A percentile compares a stretch with the other conserved stretches of the same genome.
phyloP scores from a whole-genome alignment of 345 rosid species.

The Lepidium sativum region DNA sequence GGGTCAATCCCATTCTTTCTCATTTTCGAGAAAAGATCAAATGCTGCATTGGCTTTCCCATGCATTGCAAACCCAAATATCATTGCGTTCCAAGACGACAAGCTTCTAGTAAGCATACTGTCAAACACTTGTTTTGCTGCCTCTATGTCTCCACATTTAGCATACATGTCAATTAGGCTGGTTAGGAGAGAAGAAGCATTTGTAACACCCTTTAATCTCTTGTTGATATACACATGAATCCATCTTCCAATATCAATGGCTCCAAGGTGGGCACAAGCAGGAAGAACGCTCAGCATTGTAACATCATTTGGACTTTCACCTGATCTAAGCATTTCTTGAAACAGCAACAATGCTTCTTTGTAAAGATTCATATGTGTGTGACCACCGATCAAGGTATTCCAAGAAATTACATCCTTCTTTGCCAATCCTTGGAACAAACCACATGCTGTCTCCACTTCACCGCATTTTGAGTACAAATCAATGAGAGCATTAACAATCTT shows the following conservation, averaged over 20 bases:
- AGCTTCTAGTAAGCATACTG: slow-evolving; percentile 29
- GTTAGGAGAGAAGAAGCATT: slow-evolving; percentile 35
- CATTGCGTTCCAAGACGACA: slow-evolving; percentile 65
- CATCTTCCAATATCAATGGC: slow-evolving; percentile 59
- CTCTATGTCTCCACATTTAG: slow-evolving; percentile 50
- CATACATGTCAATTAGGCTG: slow-evolving; percentile 58
- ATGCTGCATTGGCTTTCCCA: slow-evolving; percentile 42
- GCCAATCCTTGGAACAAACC: slow-evolving; percentile 35
- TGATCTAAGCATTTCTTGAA: slow-evolving; percentile 42
- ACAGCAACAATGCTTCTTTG: slow-evolving; percentile 47
- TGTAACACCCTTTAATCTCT: slow-evolving; percentile 23
- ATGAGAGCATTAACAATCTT: slow-evolving; percentile 49
- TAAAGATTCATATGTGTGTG: slow-evolving; percentile 34
- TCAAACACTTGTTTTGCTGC: slow-evolving; percentile 43
- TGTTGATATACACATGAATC: slow-evolving; percentile 52
- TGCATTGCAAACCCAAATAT: slow-evolving; percentile 64
- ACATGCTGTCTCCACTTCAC: slow-evolving; percentile 34
- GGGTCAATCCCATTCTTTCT: slow-evolving; percentile 38
- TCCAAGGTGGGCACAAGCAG: slow-evolving; percentile 58
- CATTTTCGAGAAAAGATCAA: slow-evolving; percentile 48
- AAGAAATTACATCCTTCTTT: slow-evolving; percentile 44
- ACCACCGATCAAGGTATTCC: slow-evolving; percentile 68
- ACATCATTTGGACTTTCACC: slow-evolving; percentile 45
- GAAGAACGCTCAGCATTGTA: slow-evolving; percentile 43
- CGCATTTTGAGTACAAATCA: slow-evolving; percentile 67